Evolutionary conservation across 2,329 filamentous ascomycete species (phyloP).

Genomic region (Amesomyces nigricolor): DNA sequence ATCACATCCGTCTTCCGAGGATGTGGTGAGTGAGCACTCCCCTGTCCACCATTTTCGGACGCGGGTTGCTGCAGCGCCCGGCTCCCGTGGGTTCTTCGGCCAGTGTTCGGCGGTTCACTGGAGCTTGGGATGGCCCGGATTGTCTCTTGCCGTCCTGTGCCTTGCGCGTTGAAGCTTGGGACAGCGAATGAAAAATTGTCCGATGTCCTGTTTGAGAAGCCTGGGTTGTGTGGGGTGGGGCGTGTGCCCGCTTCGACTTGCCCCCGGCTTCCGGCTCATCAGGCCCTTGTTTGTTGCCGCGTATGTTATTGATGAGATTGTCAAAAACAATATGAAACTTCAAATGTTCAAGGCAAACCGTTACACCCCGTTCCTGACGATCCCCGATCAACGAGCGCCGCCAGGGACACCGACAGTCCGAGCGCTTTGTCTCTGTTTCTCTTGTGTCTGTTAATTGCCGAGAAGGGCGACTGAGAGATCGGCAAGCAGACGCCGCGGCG

Average conservation of each 20-base stretch:
- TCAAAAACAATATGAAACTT: too few relatives aligned
- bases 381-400: too few relatives aligned
- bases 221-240: neutral
- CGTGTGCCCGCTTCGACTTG: too few relatives aligned
- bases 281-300: too few relatives aligned
- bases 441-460: too few relatives aligned
- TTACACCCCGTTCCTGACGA: too few relatives aligned
- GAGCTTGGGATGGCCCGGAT: neutral
- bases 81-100: neutral
- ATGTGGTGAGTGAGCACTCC: neutral
- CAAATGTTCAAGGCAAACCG: too few relatives aligned
- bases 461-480: too few relatives aligned
- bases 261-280: too few relatives aligned
- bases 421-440: too few relatives aligned
- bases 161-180: neutral
- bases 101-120: neutral
- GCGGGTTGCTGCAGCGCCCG: neutral
- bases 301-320: neutral
- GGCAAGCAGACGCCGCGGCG: neutral
- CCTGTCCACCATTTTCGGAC: slow-evolving; percentile 1
- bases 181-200: slow-evolving; percentile 27
- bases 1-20: slow-evolving; percentile 9
- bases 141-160: neutral
- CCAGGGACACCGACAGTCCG: too few relatives aligned
- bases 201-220: slow-evolving; percentile 25